A percentile compares a stretch with the other conserved stretches of the same genome.
Evolutionary conservation across 768 basidiomycete species (phyloP).

Genomic region (Guyanaporus albipodus): DNA sequence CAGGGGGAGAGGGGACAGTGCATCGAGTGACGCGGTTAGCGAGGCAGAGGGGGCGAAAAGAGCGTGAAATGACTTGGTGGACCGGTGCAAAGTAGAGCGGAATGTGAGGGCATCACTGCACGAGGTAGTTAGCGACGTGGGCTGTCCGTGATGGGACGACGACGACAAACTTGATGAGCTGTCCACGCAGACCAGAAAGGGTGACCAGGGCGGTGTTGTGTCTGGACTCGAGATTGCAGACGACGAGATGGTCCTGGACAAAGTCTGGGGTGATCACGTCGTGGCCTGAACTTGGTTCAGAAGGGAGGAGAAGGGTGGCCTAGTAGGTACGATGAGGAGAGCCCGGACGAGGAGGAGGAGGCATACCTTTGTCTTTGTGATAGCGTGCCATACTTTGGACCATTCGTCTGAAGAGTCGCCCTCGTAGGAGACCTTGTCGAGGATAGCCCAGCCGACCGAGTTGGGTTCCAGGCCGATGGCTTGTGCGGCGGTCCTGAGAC

Average conservation of each 20-base stretch:
- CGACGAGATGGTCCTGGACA: constrained; percentile 76
- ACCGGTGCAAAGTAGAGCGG: constrained; percentile 40
- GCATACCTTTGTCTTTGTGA: constrained; percentile 66
- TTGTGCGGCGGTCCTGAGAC: constrained; percentile 70
- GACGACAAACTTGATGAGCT: constrained; percentile 51
- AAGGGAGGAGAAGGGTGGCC: constrained; percentile 80
- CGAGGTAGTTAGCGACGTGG: constrained; percentile 25
- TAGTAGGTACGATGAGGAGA: constrained; percentile 28
- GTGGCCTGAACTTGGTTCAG: constrained; percentile 49
- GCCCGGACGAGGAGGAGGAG: neutral
- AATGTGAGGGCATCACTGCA: constrained; percentile 38
- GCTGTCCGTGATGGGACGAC: constrained; percentile 25
- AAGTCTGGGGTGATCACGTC: constrained; percentile 68
- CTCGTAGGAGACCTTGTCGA: constrained; percentile 63
- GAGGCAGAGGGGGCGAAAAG: constrained; percentile 33
- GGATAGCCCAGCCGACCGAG: constrained; percentile 71
- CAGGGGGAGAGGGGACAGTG: constrained; percentile 54
- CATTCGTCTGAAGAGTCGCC: constrained; percentile 55
- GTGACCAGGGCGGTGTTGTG: constrained; percentile 60
- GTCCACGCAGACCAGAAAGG: constrained; percentile 79
- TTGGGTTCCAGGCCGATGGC: constrained; percentile 58
- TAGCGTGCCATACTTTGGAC: constrained; percentile 61
- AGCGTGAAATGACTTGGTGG: constrained; percentile 40
- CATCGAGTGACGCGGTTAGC: constrained; percentile 35
- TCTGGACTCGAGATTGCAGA: constrained; percentile 51